These are phyloP conservation scores for Grammothele lineata DNA, from an alignment of 768 basidiomycete genomes.

Conservation along the genomic window DNA sequence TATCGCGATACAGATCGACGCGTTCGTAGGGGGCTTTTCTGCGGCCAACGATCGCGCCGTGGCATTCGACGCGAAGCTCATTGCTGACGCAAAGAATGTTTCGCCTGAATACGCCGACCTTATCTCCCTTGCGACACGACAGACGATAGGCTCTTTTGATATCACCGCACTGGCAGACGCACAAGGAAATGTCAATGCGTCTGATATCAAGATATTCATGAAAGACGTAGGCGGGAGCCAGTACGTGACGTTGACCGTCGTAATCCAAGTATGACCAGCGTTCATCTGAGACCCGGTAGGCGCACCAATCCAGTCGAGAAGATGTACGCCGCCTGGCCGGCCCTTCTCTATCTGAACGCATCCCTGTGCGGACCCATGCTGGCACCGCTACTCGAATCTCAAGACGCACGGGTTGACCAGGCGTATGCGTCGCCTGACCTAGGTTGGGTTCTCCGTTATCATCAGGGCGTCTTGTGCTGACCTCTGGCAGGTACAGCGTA, in stretches of 20 bases:
- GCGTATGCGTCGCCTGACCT: conserved; percentile 23
- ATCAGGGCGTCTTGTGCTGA: not conserved
- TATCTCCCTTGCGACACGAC: conserved; percentile 21
- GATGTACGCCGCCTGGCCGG: conserved; percentile 25
- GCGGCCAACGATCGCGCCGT: conserved; percentile 13
- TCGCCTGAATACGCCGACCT: conserved; percentile 19
- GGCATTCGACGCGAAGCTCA: conserved; percentile 17
- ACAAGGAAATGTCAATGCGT: conserved; percentile 16
- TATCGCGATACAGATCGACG: conserved; percentile 14
- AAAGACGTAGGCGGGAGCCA: not conserved
- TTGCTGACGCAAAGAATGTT: conserved; percentile 9
- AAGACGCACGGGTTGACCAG: conserved; percentile 12
- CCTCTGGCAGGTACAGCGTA: not conserved
- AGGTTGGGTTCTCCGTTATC: conserved; percentile 6
- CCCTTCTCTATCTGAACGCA: conserved; percentile 26
- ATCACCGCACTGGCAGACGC: conserved; percentile 18
- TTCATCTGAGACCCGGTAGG: not conserved
- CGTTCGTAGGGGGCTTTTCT: no score
- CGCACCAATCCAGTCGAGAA: conserved; percentile 29
- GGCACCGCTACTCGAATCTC: conserved; percentile 23
- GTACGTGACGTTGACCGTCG: no score
- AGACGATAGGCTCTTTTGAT: conserved; percentile 21
- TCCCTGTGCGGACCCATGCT: conserved; percentile 21
- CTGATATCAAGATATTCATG: not conserved
- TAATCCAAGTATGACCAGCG: not conserved